Evolutionary conservation across 73 alveolate species (phyloP), one percentile per base, ranked within the genome.

Genomic region (Effrenium voratum): DNA sequence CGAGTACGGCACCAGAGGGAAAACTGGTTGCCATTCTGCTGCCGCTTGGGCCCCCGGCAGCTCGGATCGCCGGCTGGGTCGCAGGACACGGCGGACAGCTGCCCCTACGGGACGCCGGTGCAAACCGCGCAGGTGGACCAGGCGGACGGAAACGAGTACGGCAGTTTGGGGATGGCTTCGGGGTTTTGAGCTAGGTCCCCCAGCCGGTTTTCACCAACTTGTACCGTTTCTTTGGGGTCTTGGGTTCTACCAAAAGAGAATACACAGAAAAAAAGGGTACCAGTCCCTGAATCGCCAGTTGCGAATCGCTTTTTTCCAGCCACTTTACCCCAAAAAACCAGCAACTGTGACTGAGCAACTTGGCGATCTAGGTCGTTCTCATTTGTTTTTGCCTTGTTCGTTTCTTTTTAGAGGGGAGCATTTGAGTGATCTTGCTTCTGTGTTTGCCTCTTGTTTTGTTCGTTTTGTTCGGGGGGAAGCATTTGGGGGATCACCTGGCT

Each of bases 71-170:
- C 40, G 83, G 50, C 83, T n/a, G 13, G 52, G 49, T 36, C 36
- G 1, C 83, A 80, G 93, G 93, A 84, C 80, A 84, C 93, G n/a
- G 55, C 76, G 30, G 93, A 84, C 52, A 52, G 79, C 30, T 16
- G 41, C 15, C 76, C 93, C 32, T 84, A 45, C 38, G 55, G 55
- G 32, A 40, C 79, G 24, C 93, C 93, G 3, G 59, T 45, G 50
- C 93, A 84, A 45, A 47, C 0, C 28, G 72, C 38, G 75, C 8
- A 46, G 49, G 30, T 81, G 13, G 30, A 46, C 12, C 75, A 81
- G 92, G 92, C 49, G 26, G 43, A 4, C 28, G 49, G 16, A 10
- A n/a, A 24, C 40, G 34, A 19, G 79, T 1, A 8, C 15, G 79
- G 0, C 40, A 5, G 26, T 10, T n/a, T 30, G 79, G 40, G 15